Percentiles rank a stretch among this genome's conserved stretches.
Conservation (phyloP, 129 eudicot species). For the Centrapalus pauciflorus region DNA sequence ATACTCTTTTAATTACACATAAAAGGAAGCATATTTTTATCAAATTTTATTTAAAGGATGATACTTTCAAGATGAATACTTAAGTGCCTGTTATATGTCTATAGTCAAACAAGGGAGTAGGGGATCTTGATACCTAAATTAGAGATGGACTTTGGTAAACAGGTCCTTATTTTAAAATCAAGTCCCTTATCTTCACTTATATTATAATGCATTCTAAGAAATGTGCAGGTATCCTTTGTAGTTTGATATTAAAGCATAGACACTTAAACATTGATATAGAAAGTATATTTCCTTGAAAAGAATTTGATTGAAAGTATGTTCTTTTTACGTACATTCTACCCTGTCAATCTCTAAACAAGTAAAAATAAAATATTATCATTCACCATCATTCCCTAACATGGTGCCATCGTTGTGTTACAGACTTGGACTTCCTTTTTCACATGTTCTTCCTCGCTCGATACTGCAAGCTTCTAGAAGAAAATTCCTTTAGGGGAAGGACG, state of each 20-base stretch:
- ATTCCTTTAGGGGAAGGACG: constrained; percentile 90
- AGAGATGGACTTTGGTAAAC: background rate
- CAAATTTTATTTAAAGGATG: background rate
- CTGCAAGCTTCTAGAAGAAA: constrained; percentile 99
- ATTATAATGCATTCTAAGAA: too few species aligned
- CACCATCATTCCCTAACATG: constrained; percentile 6
- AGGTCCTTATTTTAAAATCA: background rate
- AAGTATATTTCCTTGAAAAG: too few species aligned
- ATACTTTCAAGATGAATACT: background rate
- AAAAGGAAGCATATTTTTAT: too few species aligned
- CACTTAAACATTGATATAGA: too few species aligned
- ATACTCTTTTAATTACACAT: too few species aligned
- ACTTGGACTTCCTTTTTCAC: constrained; percentile 97
- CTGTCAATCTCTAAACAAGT: too few species aligned
- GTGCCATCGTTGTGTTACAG: constrained; percentile 36
- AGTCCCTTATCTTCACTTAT: too few species aligned
- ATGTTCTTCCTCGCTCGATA: constrained; percentile 99
- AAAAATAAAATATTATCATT: too few species aligned
- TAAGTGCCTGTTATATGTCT: background rate
- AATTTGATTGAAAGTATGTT: too few species aligned
- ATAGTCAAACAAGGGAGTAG: background rate
- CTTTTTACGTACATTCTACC: too few species aligned
- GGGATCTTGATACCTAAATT: background rate
- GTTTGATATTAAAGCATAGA: too few species aligned
- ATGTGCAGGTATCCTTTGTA: too few species aligned